Percentiles rank a stretch among this genome's conserved stretches.
Evolutionary conservation across 768 basidiomycete species (phyloP).

Genomic region (Grammothele lineata): DNA sequence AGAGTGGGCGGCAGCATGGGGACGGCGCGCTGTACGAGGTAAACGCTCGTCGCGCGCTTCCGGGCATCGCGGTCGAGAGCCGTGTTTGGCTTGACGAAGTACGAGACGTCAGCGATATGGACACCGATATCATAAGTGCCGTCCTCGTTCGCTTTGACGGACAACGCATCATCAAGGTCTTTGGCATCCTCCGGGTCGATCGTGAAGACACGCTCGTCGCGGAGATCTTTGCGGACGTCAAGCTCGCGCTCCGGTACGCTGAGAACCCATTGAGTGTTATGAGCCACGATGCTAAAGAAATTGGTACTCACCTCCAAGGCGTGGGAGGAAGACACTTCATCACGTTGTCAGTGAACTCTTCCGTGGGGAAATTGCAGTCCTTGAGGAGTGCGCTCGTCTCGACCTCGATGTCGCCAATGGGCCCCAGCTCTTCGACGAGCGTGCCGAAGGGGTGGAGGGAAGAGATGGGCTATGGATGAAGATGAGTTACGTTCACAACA

Average conservation of each 20-base stretch:
- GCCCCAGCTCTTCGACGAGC: conserved; percentile 93
- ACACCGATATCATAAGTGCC: conserved; percentile 91
- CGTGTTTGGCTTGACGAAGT: conserved; percentile 92
- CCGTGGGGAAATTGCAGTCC: conserved; percentile 98
- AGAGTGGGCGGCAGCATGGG: conserved; percentile 97
- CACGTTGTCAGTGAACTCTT: conserved; percentile 94
- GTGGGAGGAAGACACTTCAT: conserved; percentile 93
- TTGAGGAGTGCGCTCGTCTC: conserved; percentile 97
- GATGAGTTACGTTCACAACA: not conserved
- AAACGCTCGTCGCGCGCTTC: conserved; percentile 95
- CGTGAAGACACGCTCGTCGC: conserved; percentile 82
- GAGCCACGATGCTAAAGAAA: not conserved
- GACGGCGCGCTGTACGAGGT: conserved; percentile 92
- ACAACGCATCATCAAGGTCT: conserved; percentile 94
- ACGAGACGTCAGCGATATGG: conserved; percentile 95
- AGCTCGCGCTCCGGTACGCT: conserved; percentile 89
- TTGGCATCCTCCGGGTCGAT: conserved; percentile 89
- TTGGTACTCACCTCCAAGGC: conserved; percentile 78
- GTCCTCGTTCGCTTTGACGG: conserved; percentile 84
- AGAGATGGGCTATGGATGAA: conserved; percentile 65
- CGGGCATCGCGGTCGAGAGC: conserved; percentile 98
- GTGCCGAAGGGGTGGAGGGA: conserved; percentile 99
- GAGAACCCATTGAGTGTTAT: not conserved
- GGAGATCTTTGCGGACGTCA: conserved; percentile 84
- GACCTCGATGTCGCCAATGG: conserved; percentile 97